Percentiles rank a stretch among this genome's conserved stretches.
Evolutionary conservation across 805 yeast genomes (phyloP).

Genomic region (Suhomyces xylopsoci): DNA sequence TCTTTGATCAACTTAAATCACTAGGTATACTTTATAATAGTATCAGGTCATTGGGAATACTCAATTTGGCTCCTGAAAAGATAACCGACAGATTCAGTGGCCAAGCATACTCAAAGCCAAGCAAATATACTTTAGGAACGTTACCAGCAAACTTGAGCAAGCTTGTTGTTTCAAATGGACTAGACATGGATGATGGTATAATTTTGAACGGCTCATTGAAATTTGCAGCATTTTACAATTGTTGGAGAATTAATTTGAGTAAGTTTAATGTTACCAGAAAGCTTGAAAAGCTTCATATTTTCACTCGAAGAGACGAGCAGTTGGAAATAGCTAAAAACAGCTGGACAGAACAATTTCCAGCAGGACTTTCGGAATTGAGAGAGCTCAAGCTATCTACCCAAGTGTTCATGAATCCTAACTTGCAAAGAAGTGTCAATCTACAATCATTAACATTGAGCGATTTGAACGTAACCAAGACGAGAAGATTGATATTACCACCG

Average conservation of each 20-base stretch:
- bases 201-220: slow-evolving; percentile 5
- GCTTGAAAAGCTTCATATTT: slow-evolving; percentile 8
- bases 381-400: slow-evolving; percentile 8
- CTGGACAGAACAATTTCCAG: slow-evolving; percentile 6
- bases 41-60: slow-evolving; percentile 7
- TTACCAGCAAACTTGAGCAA: slow-evolving; percentile 5
- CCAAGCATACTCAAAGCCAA: not conserved
- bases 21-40: slow-evolving; percentile 3
- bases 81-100: not conserved
- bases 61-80: slow-evolving; percentile 1
- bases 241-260: slow-evolving; percentile 7
- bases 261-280: slow-evolving; percentile 10
- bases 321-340: slow-evolving; percentile 5
- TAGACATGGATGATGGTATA: slow-evolving; percentile 8
- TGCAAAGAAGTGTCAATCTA: slow-evolving; percentile 8
- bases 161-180: slow-evolving; percentile 7
- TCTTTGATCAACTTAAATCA: slow-evolving; percentile 2
- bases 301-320: not conserved
- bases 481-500: slow-evolving; percentile 6
- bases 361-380: slow-evolving; percentile 3
- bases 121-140: not conserved
- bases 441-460: slow-evolving; percentile 6
- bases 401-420: slow-evolving; percentile 4
- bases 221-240: slow-evolving; percentile 6
- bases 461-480: slow-evolving; percentile 4